Percentiles rank a stretch among this genome's conserved stretches.
Evolutionary conservation across 352 stramenopile genomes (phyloP).

Genomic region (Globisporangium okanoganense): DNA sequence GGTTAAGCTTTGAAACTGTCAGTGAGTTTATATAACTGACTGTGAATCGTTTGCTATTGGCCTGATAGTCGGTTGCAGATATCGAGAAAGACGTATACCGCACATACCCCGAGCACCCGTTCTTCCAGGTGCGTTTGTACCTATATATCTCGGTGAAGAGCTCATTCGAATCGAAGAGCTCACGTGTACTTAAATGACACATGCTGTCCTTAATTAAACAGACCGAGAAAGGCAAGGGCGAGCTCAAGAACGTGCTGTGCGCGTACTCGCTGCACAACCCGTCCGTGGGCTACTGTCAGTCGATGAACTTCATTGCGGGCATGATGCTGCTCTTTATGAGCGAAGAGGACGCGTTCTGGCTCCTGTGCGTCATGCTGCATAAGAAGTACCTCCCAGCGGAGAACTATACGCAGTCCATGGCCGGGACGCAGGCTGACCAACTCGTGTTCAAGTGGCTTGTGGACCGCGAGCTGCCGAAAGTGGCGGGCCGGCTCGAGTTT

Average conservation of each 20-base stretch:
- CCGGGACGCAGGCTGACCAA: slow-evolving; percentile 68
- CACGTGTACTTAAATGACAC: background rate
- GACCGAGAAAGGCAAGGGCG: slow-evolving; percentile 32
- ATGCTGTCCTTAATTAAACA: slow-evolving; percentile 6
- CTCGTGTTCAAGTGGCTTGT: slow-evolving; percentile 69
- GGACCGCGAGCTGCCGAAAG: slow-evolving; percentile 33
- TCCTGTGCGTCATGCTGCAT: slow-evolving; percentile 69
- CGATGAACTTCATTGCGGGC: slow-evolving; percentile 76
- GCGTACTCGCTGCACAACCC: slow-evolving; percentile 59
- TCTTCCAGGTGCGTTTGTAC: slow-evolving; percentile 27
- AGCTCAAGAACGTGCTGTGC: slow-evolving; percentile 51
- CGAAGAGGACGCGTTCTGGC: slow-evolving; percentile 79
- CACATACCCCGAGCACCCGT: slow-evolving; percentile 59
- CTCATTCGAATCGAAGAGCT: background rate
- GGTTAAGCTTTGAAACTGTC: no score
- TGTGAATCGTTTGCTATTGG: background rate
- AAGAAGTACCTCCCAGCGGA: slow-evolving; percentile 52
- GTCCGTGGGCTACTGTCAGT: slow-evolving; percentile 62
- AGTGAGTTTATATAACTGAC: no score
- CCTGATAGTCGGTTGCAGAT: slow-evolving; percentile 26
- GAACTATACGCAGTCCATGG: slow-evolving; percentile 78
- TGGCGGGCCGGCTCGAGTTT: slow-evolving; percentile 27
- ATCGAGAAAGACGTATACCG: slow-evolving; percentile 66
- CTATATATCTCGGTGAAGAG: background rate
- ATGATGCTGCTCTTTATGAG: slow-evolving; percentile 66